Base-by-base conservation (phyloP, 2,329 filamentous ascomycete genomes). In the Nigrospora oryzae region DNA sequence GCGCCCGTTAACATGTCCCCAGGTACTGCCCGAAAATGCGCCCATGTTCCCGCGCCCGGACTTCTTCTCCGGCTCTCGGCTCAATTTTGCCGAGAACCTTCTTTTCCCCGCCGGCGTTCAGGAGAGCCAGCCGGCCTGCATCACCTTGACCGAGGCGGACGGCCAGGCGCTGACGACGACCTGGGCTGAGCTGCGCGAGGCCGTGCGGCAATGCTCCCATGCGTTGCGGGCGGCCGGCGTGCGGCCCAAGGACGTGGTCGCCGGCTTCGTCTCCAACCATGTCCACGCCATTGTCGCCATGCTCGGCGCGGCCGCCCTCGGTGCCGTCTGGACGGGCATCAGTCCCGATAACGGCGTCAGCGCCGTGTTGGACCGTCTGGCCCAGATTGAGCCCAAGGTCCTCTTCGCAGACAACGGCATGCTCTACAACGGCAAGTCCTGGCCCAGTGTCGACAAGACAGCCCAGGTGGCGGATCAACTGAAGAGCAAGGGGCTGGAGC, bases 51-150 rank as follows among this genome's bases (percentile, higher is more conserved):
- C 91, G 19, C 82, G 89, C 19, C 90, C 91, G 8, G 71, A 82
- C 48, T 97, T 95, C 71, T 97, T 96, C 63, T 64, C 80, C 46
- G 84, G 83, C 11, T 78, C 86, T 13, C 81, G 73, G 46, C 73
- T 97, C 52, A 98, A 97, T 64, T 97, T 96, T 61, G 90, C 91
- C 23, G 88, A 97, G 68, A 98, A 98, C 62, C 73, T 97, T 44
- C 79, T 98, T 4, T 96, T 84, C 62, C 91, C 91, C 4, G 72
- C 71, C 41, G 69, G 76, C 34, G 66, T 65, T 17, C 56, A 67
- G 13, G 76, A 83, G 42, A 64, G 79, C 38, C 71, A 75, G 5
- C 65, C 78, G 7, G 90, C 90, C 15, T 74, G 95, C 38, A 85
- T 96, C 55, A 86, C 85, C 23, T 83, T 80, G 4, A 95, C 89